Evolutionary conservation across 805 yeast species (phyloP).

Genomic region (Torulaspora franciscae): DNA sequence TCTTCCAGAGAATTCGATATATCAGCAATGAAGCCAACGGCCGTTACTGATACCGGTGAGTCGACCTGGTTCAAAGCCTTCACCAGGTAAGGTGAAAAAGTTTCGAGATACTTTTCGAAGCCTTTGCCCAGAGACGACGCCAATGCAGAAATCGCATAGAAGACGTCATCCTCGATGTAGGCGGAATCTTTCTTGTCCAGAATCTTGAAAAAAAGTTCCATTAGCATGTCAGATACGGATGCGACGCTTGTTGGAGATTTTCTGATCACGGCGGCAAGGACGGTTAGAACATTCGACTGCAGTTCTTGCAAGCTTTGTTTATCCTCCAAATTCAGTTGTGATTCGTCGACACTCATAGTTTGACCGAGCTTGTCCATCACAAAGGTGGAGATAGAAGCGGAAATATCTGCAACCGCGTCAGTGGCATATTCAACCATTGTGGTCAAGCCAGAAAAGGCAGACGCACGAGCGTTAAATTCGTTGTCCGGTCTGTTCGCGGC

Average conservation of each 20-base stretch:
- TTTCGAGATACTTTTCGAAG: conserved; percentile 71
- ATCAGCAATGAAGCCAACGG: conserved; percentile 94
- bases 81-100: conserved; percentile 77
- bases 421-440: conserved; percentile 74
- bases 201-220: conserved; percentile 75
- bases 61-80: conserved; percentile 78
- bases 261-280: conserved; percentile 78
- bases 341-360: conserved; percentile 57
- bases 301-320: conserved; percentile 78
- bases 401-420: conserved; percentile 58
- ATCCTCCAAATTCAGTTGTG: conserved; percentile 62
- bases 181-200: conserved; percentile 61
- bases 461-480: conserved; percentile 82
- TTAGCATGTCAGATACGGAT: conserved; percentile 73
- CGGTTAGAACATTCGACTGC: conserved; percentile 72
- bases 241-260: conserved; percentile 64
- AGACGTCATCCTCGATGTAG: conserved; percentile 84
- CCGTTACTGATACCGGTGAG: conserved; percentile 77
- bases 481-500: conserved; percentile 73
- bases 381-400: conserved; percentile 70
- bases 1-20: conserved; percentile 82
- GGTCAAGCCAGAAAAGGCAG: conserved; percentile 93
- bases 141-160: conserved; percentile 85
- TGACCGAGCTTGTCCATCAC: conserved; percentile 66
- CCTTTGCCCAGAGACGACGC: conserved; percentile 71